Evolutionary conservation across 1,284 basidiomycete species (phyloP).

Genomic region (Xerocomus alliaceus): DNA sequence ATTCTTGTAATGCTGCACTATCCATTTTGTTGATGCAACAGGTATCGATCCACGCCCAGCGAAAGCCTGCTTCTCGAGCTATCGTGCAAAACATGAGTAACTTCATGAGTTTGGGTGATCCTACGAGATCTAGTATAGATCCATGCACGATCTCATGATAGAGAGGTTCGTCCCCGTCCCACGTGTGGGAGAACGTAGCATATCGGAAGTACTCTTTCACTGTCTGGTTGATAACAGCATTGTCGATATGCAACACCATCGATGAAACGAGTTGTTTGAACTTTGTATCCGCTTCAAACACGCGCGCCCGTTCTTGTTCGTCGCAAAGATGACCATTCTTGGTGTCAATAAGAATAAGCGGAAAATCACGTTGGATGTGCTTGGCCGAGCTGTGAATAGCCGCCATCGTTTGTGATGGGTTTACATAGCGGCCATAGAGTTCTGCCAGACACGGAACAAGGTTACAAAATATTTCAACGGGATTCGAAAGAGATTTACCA

Average conservation of each 20-base stretch:
- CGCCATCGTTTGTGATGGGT: slow-evolving; percentile 15
- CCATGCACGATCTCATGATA: slow-evolving; percentile 16
- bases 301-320: slow-evolving; percentile 6
- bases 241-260: slow-evolving; percentile 9
- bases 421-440: slow-evolving; percentile 4
- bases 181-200: slow-evolving; percentile 34
- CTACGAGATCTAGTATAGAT: slow-evolving; percentile 17
- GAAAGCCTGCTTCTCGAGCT: slow-evolving; percentile 24
- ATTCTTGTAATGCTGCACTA: slow-evolving; percentile 21
- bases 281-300: slow-evolving; percentile 18
- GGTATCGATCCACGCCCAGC: slow-evolving; percentile 36
- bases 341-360: slow-evolving; percentile 22
- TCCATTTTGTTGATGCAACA: slow-evolving; percentile 34
- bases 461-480: neutral
- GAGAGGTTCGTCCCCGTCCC: slow-evolving; percentile 28
- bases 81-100: slow-evolving; percentile 26
- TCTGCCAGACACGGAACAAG: neutral
- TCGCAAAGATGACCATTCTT: slow-evolving; percentile 24
- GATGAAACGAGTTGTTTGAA: slow-evolving; percentile 28
- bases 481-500: slow-evolving; percentile 11
- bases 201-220: slow-evolving; percentile 26
- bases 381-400: slow-evolving; percentile 5
- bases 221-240: slow-evolving; percentile 2
- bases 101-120: slow-evolving; percentile 19
- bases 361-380: slow-evolving; percentile 15